Base-by-base conservation (phyloP, 345 rosid genomes). In the Eucalyptus regnans region DNA sequence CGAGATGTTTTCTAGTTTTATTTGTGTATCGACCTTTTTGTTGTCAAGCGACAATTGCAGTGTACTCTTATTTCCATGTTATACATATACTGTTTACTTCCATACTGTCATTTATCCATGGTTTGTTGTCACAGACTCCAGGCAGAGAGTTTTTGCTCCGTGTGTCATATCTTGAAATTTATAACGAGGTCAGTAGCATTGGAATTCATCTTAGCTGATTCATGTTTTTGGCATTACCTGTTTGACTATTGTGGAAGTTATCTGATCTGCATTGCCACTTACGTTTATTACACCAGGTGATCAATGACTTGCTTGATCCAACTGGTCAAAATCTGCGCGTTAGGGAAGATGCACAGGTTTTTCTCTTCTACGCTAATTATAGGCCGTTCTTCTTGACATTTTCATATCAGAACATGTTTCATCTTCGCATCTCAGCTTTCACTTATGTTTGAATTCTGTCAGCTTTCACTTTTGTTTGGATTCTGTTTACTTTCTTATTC, bases 281-380 rank as follows among this genome's bases (percentile, higher is more conserved):
- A 89, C 3, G 8, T 76, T 89, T 88, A 87, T 92, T 88, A 88
- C 91, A 54, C 91, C 94, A 98, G 99, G 99, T 98, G 93, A 97
- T 98, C 92, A 98, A 98, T 92, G 99, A 98, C 95, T 94, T 98
- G 89, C 98, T 97, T 91, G 98, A 98, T 95, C 99, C 99, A 89
- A 97, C 97, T 1, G 99, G 99, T 90, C 99, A 98, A 94, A 97
- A 98, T 93, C 95, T 98, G 95, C 99, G 99, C 3, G 96, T 98
- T 68, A 96, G 99, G 93, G 99, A 98, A 93, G 99, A 98, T 95
- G 95, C 96, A 50, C 99, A 98, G 99, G 99, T 97, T 81, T 81
- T 44, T 87, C 52, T 16, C 33, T 12, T 84, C 71, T 46, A 12
- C 71, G n/a, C 44, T 6, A 49, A 88, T 89, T 89, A 89, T 87